Evolutionary conservation across 179 eudicot species (phyloP).

Genomic region (Spinacia oleracea): DNA sequence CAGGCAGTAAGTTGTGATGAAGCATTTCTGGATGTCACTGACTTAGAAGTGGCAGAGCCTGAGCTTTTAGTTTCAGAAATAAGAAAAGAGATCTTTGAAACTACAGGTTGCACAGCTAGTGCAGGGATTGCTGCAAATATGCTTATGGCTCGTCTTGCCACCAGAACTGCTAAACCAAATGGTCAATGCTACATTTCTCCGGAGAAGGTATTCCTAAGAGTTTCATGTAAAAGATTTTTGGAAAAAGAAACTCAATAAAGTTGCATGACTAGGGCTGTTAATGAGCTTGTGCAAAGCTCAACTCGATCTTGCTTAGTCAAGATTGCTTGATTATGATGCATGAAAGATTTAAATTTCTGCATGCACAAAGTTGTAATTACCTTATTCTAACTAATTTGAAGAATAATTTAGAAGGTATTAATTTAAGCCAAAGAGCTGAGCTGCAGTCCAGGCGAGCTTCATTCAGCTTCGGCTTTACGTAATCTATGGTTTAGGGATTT

Average conservation of each 20-base stretch:
- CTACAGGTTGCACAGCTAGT: conserved; percentile 88
- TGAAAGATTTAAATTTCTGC: background rate
- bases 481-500: background rate
- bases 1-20: conserved; percentile 99
- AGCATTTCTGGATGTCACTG: conserved; percentile 83
- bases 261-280: conserved; percentile 4
- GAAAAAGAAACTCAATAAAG: background rate
- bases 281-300: background rate
- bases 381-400: background rate
- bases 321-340: background rate
- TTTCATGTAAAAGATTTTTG: background rate
- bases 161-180: conserved; percentile 89
- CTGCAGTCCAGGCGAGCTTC: background rate
- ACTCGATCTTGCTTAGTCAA: background rate
- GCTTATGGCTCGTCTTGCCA: conserved; percentile 98
- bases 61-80: conserved; percentile 69
- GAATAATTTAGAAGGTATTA: background rate
- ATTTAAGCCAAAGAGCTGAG: background rate
- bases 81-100: conserved; percentile 78
- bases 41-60: conserved; percentile 60
- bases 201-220: conserved; percentile 54
- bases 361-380: background rate
- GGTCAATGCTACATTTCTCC: conserved; percentile 72
- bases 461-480: background rate
- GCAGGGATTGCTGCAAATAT: conserved; percentile 80